Evolutionary conservation across 2,329 filamentous ascomycete genomes (phyloP), one percentile per base, ranked within the genome.

Genomic region (Aspergillus arachidicola): DNA sequence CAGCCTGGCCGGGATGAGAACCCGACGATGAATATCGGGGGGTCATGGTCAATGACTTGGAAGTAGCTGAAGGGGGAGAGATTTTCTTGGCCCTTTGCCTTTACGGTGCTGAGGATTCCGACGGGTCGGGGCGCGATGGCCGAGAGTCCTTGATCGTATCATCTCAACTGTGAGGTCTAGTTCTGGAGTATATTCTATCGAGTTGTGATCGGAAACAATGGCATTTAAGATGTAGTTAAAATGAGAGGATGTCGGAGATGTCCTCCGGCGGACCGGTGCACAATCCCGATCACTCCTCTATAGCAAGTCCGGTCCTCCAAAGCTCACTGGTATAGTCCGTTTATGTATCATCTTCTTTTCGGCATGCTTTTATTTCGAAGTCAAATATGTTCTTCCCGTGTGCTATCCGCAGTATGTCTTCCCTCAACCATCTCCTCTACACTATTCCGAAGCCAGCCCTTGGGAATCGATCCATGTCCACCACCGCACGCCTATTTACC

Each of bases 11-110:
- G 84, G 5, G 84, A 86, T 0, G 83, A 81, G 66, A 87, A 87
- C 0, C 86, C 86, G 3, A 89, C 79, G n/a, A 87, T 85, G 77
- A 96, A 95, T 59, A 95, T 82, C 0, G 93, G 93, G 3, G 93
- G 93, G 76, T 97, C 93, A 76, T 94, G 91, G 75, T 87, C 87
- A 66, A 96, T 83, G 66, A 96, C 78, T 74, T 91, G 89, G 78
- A 93, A 93, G 81, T 93, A 96, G 71, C 86, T 90, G 75, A 94
- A 96, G 0, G 93, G 93, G 0, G 93, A 91, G 1, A 97, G 84
- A 78, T 97, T 97, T 57, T 79, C 82, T 23, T 69, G 75, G n/a
- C 91, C 91, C 71, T 92, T 88, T 26, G 78, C 77, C 3, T 79
- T 82, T n/a, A 82, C 73, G 0, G 86, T 89, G 32, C 80, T 83